Base-by-base conservation (phyloP, 371 early-diverging fungal species). In the Mucor indicus region DNA sequence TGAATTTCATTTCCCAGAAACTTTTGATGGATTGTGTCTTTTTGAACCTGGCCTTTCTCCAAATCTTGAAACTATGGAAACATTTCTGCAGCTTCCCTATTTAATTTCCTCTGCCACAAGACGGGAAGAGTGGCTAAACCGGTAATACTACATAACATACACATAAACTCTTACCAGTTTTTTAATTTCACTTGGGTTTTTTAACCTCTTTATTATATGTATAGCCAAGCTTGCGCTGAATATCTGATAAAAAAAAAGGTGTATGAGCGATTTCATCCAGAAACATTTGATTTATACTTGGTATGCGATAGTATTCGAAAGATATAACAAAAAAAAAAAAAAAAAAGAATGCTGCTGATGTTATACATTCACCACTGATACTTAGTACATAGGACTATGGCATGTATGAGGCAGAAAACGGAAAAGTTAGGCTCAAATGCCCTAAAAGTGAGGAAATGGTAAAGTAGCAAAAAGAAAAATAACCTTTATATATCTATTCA, bases 351-450 rank as follows among this genome's bases (percentile, higher is more conserved):
- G 29, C 5, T 7, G 5, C 7, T 27, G n/a, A n/a, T n/a, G n/a
- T n/a, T n/a, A n/a, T n/a, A n/a, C n/a, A n/a, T n/a, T n/a, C n/a
- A n/a, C n/a, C n/a, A n/a, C 11, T 7, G 29, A 7, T 27, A 7
- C n/a, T n/a, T n/a, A n/a, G n/a, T n/a, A n/a, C n/a, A n/a, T 51
- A 72, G 69, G 33, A 60, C n/a, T 67, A 69, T 38, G 75, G 71
- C 2, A 46, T 69, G 51, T 75, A 75, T 41, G 58, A 75, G 3
- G 60, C 66, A 3, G 56, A 67, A n/a, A 49, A 70, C 3, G 75
- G 75, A 2, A 70, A 58, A 8, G 46, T 71, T 1, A 66, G 52
- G 12, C 39, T 75, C 13, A 75, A 75, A 32, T 66, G 67, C 17
- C 62, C 62, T 0, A 62, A 42, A 44, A 61, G 62, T 19, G 62